These are phyloP conservation scores for Stylonectria norvegica DNA, from an alignment of 2,329 filamentous ascomycete genomes.

Conservation along the genomic window DNA sequence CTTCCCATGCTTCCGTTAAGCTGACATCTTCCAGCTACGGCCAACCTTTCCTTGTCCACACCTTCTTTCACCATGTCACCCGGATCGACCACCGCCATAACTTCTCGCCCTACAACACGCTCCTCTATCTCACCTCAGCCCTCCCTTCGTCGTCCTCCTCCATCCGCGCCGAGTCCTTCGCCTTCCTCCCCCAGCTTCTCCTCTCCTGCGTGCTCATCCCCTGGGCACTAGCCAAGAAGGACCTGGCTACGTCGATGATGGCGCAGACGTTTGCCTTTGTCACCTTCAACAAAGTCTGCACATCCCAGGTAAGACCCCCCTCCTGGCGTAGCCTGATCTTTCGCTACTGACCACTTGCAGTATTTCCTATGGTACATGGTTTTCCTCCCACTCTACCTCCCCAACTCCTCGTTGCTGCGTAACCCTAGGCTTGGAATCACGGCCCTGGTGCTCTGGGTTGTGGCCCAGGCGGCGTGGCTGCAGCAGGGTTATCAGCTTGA, in stretches of 20 bases:
- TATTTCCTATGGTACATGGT: constrained; percentile 99
- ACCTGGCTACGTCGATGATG: constrained; percentile 80
- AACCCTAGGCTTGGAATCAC: constrained; percentile 58
- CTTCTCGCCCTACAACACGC: constrained; percentile 92
- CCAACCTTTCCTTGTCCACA: constrained; percentile 78
- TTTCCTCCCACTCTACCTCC: constrained; percentile 87
- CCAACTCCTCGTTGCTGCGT: constrained; percentile 67
- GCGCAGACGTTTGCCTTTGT: constrained; percentile 97
- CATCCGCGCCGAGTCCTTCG: constrained; percentile 67
- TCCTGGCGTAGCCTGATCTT: neutral
- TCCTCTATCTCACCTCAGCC: constrained; percentile 83
- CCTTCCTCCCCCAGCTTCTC: constrained; percentile 83
- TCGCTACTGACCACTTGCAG: constrained; percentile 42
- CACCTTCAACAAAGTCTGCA: constrained; percentile 98
- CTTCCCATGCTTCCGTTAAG: neutral
- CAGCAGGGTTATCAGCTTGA: constrained; percentile 74
- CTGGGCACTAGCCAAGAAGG: constrained; percentile 71
- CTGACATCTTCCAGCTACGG: constrained; percentile 60
- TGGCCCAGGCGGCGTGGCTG: constrained; percentile 71
- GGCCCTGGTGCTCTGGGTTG: constrained; percentile 70
- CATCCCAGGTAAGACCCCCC: constrained; percentile 70
- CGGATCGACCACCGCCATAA: constrained; percentile 97
- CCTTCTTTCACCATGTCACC: constrained; percentile 87
- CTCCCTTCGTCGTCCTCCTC: constrained; percentile 38
- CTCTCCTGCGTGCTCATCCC: constrained; percentile 76